phyloP scores from a whole-genome alignment of 345 rosid species.

The Kandelia obovata region DNA sequence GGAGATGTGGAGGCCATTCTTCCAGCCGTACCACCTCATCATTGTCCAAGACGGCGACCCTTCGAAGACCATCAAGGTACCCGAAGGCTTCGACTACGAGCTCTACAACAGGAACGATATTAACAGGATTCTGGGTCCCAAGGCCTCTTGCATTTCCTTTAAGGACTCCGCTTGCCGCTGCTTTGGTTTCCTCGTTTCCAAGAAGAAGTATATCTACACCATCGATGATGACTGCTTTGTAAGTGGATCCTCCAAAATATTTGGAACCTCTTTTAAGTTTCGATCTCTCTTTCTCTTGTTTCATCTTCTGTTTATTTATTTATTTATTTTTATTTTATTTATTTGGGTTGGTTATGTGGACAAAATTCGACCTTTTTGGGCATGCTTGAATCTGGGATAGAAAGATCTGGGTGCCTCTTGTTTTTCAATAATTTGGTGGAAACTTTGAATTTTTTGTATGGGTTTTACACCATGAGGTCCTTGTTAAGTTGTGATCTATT shows the following conservation, averaged over 20 bases:
- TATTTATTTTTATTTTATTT: neutral
- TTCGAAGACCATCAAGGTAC: constrained; percentile 55
- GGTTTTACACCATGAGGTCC: neutral
- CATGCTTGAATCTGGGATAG: neutral
- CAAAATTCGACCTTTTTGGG: too few relatives aligned
- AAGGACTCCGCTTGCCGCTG: constrained; percentile 73
- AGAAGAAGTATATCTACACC: constrained; percentile 81
- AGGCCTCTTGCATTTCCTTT: constrained; percentile 72
- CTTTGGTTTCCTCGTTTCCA: constrained; percentile 78
- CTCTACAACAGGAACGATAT: constrained; percentile 79
- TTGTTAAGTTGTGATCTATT: neutral
- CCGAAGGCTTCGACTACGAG: constrained; percentile 77
- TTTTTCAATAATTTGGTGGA: constrained; percentile 5
- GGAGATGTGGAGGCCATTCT: constrained; percentile 81
- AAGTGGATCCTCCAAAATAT: constrained; percentile 23
- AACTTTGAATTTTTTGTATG: neutral
- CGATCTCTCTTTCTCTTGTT: neutral
- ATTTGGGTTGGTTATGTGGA: neutral
- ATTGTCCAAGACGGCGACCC: constrained; percentile 91
- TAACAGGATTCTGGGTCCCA: constrained; percentile 73
- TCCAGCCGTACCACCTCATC: constrained; percentile 72
- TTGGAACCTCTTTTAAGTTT: neutral
- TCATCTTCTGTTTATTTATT: neutral
- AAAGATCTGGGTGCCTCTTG: neutral
- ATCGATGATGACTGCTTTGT: constrained; percentile 94